Evolutionary conservation across 1,284 basidiomycete genomes (phyloP), one percentile per base, ranked within the genome.

Genomic region (Leccinum pallidistipes): DNA sequence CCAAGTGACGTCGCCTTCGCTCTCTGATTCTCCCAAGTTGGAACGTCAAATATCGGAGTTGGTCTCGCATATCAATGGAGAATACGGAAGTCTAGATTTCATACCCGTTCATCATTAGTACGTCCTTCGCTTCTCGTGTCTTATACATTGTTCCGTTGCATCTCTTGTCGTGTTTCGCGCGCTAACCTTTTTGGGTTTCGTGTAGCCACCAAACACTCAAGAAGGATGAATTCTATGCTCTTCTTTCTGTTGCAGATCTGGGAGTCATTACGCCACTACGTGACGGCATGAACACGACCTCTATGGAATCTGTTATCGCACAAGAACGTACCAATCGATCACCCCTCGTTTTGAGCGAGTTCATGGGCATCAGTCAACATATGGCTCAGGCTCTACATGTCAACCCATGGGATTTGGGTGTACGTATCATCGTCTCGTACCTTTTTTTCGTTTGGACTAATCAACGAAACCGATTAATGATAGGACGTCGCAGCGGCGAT

Each of bases 81-180:
- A 95, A 71, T 98, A 95, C 74, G 97, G 97, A 43, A 91, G 88
- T 63, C 79, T 99, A 52, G 95, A 97, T 78, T 99, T 98, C 73
- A 94, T 96, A 65, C 97, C 97, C 10, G 94, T 98, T n/a, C 97
- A 99, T 74, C 97, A 99, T 74, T 99, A 98, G 92, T 94, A 71
- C 56, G 87, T 81, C 29, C 29, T 51, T 51, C 3, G 16, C n/a
- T 14, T 38, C 7, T 16, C 16, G 16, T 34, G 24, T 18, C 56
- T 38, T 7, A 14, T 27, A 4, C 10, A 12, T 18, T 10, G 16
- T 55, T 40, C 31, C 45, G 6, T n/a, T 62, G 14, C 29, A 58
- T 53, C 38, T 11, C 29, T 16, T 11, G 18, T 45, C 43, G 12
- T 43, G 3, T 31, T 57, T 62, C 45, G 31, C 14, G 5, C 10